A percentile compares a stretch with the other conserved stretches of the same genome.
These are phyloP conservation scores for Salix dunnii DNA, from an alignment of 345 rosid genomes.

Conservation along the genomic window DNA sequence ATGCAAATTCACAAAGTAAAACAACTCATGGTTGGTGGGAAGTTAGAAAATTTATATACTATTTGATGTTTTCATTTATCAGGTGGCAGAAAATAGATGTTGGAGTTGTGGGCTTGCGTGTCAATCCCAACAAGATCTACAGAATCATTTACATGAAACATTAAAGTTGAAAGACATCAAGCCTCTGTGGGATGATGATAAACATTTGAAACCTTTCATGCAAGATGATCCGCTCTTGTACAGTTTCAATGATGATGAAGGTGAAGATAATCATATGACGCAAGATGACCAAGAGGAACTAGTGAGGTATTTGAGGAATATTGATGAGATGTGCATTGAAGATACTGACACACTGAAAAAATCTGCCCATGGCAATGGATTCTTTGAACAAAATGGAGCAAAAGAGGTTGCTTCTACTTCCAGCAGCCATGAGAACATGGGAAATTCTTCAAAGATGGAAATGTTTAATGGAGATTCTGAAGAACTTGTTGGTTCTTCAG, in stretches of 20 bases:
- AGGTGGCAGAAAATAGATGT: slow-evolving; percentile 75
- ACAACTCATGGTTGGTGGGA: background rate
- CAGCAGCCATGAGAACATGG: slow-evolving; percentile 6
- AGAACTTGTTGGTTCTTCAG: slow-evolving; percentile 14
- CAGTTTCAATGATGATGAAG: slow-evolving; percentile 70
- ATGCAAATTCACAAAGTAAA: too few relatives aligned
- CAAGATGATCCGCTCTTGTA: slow-evolving; percentile 77
- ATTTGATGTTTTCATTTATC: slow-evolving; percentile 10
- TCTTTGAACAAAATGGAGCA: slow-evolving; percentile 23
- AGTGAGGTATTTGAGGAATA: slow-evolving; percentile 43
- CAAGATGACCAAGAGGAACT: slow-evolving; percentile 45
- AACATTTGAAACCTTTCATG: slow-evolving; percentile 67
- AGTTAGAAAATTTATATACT: background rate
- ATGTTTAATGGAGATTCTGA: too few relatives aligned
- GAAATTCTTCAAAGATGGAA: too few relatives aligned
- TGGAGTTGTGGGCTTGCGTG: slow-evolving; percentile 59
- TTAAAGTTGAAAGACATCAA: slow-evolving; percentile 32
- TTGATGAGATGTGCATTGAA: slow-evolving; percentile 39
- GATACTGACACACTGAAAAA: slow-evolving; percentile 32
- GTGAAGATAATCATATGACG: slow-evolving; percentile 45
- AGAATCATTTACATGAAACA: slow-evolving; percentile 44
- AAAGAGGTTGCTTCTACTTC: slow-evolving; percentile 33
- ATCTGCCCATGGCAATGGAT: slow-evolving; percentile 16
- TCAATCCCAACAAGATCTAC: slow-evolving; percentile 42
- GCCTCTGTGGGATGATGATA: slow-evolving; percentile 51